Conservation (phyloP, 2,329 filamentous ascomycete genomes). For the Aspergillus clavatus region DNA sequence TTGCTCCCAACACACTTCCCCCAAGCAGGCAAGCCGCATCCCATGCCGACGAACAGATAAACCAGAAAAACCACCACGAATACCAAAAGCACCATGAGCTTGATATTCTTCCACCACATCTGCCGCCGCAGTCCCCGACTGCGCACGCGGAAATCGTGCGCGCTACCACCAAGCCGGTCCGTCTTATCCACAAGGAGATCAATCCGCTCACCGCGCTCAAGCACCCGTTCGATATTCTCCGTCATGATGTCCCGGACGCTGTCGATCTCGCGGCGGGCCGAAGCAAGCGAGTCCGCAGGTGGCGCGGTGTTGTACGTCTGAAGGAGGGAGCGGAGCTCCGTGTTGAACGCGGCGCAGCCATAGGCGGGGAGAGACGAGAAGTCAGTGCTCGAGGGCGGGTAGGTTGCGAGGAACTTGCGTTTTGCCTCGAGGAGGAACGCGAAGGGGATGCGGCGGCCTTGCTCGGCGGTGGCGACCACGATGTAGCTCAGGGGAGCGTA, state of each 20-base stretch:
- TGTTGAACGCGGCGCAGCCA: conserved; percentile 84
- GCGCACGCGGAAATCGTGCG: conserved; percentile 82
- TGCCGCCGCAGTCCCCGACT: conserved; percentile 79
- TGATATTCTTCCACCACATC: conserved; percentile 99
- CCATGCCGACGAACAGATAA: conserved; percentile 68
- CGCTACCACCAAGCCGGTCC: conserved; percentile 79
- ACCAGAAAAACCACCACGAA: conserved; percentile 62
- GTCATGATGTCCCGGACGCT: conserved; percentile 92
- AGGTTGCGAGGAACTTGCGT: conserved; percentile 73
- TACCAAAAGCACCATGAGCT: conserved; percentile 82
- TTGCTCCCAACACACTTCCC: conserved; percentile 39
- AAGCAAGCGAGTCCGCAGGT: conserved; percentile 73
- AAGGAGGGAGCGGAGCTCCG: conserved; percentile 70
- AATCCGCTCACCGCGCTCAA: conserved; percentile 88
- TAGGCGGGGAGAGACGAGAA: conserved; percentile 79
- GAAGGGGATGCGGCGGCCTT: conserved; percentile 86
- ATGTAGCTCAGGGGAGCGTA: conserved; percentile 86
- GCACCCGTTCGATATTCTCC: conserved; percentile 82
- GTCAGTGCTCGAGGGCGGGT: conserved; percentile 61
- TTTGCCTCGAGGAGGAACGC: conserved; percentile 89
- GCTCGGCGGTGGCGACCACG: conserved; percentile 73
- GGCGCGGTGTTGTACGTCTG: conserved; percentile 76
- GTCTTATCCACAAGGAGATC: conserved; percentile 96
- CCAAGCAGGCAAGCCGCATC: conserved; percentile 62
- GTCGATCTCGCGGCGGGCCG: conserved; percentile 85